phyloP scores from a whole-genome alignment of 2,329 filamentous ascomycete genomes.

The Ascochyta fabae region DNA sequence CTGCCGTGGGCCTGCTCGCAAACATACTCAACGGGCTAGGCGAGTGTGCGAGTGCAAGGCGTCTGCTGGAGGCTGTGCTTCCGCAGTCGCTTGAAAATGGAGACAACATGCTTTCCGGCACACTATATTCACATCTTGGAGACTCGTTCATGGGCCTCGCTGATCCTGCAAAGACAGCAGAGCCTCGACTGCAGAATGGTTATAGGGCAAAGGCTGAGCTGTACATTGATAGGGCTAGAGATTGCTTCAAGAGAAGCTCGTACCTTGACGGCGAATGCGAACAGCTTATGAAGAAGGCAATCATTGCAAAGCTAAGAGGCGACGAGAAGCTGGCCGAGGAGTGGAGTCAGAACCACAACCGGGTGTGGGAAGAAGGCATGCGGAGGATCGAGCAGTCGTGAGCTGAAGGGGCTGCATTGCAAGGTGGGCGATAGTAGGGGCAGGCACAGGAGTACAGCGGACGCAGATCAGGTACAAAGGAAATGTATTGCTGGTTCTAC shows the following conservation, averaged over 20 bases:
- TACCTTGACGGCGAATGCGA: conserved; percentile 76
- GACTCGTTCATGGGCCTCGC: conserved; percentile 83
- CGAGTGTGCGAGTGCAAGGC: conserved; percentile 71
- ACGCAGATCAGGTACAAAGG: conserved; percentile 32
- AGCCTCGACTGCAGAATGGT: conserved; percentile 24
- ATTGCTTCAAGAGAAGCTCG: conserved; percentile 67
- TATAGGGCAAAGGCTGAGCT: conserved; percentile 42
- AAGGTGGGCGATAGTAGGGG: not conserved
- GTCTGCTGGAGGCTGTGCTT: conserved; percentile 71
- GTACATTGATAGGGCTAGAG: conserved; percentile 45
- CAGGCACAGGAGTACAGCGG: conserved; percentile 1
- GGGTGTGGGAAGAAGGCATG: conserved; percentile 42
- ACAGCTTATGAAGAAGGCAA: conserved; percentile 81
- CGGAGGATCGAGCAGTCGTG: conserved; percentile 17
- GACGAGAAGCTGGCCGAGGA: conserved; percentile 46
- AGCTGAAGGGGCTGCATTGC: not conserved
- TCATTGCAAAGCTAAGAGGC: conserved; percentile 72
- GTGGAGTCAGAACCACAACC: conserved; percentile 47
- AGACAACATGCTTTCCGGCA: conserved; percentile 66
- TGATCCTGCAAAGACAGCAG: conserved; percentile 52
- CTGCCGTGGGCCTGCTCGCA: conserved; percentile 70
- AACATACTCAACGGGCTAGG: conserved; percentile 72
- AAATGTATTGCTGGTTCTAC: conserved; percentile 41
- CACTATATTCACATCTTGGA: conserved; percentile 72
- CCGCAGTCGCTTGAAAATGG: conserved; percentile 76